A percentile compares a stretch with the other conserved stretches of the same genome.
These are phyloP conservation scores for Filobasidium floriforme DNA, from an alignment of 768 basidiomycete species.

Conservation along the genomic window DNA sequence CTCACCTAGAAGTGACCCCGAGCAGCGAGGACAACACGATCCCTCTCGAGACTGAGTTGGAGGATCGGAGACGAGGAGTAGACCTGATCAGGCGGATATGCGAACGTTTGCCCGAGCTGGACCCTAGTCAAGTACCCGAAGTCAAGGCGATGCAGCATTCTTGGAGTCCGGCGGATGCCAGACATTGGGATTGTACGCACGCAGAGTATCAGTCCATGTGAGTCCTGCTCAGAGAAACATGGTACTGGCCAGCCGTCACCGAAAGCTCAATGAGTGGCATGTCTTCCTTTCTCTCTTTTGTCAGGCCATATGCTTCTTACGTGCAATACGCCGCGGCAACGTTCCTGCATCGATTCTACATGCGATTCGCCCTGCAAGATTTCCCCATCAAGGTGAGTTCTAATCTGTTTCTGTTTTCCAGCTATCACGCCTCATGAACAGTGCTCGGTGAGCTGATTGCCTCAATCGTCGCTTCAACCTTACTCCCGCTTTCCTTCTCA, in stretches of 20 bases:
- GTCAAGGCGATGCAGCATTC: background rate
- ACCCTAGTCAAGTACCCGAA: background rate
- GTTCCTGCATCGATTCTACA: constrained; percentile 18
- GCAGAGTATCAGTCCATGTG: background rate
- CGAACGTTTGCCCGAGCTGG: constrained; percentile 4
- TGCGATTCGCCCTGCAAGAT: constrained; percentile 13
- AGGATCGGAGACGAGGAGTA: background rate
- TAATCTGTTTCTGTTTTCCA: too few species aligned
- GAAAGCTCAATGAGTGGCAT: background rate
- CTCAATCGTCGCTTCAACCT: too few species aligned
- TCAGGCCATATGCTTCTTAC: background rate
- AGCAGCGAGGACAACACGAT: constrained; percentile 2
- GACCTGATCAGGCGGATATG: background rate
- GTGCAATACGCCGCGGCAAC: background rate
- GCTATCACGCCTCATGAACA: too few species aligned
- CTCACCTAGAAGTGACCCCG: background rate
- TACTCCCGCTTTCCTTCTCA: too few species aligned
- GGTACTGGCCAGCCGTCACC: background rate
- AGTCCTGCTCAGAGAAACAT: background rate
- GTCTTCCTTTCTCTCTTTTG: background rate
- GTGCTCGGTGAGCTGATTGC: too few species aligned
- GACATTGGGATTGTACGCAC: constrained; percentile 1
- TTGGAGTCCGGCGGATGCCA: background rate
- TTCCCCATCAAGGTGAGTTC: background rate
- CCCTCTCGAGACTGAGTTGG: background rate